phyloP scores from a whole-genome alignment of 1,284 basidiomycete genomes.

The Gastroboletus turbinatus region DNA sequence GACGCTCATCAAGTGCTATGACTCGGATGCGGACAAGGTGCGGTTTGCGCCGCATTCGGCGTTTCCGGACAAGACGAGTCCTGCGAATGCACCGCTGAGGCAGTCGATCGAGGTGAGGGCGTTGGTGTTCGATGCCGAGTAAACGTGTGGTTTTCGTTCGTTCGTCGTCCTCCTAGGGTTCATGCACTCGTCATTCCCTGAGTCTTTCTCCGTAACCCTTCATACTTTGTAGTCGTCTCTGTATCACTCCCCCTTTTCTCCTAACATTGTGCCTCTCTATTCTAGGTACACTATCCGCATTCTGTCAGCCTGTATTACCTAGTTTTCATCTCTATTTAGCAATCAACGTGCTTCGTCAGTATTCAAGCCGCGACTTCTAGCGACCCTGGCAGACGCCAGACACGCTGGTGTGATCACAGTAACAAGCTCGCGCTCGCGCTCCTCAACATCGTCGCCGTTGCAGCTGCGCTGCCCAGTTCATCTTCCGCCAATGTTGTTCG shows the following conservation, averaged over 20 bases:
- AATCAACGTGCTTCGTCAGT: no score
- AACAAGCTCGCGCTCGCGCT: background rate
- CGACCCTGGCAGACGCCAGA: no score
- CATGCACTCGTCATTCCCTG: no score
- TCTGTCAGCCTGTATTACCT: no score
- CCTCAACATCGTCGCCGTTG: background rate
- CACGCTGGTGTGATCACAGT: no score
- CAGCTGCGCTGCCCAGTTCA: background rate
- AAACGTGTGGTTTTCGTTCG: background rate
- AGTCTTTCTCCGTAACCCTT: no score
- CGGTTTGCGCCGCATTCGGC: slow-evolving; percentile 45
- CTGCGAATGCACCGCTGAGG: slow-evolving; percentile 21
- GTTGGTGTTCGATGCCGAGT: background rate
- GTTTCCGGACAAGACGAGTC: slow-evolving; percentile 40
- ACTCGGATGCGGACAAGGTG: slow-evolving; percentile 39
- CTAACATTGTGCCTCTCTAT: no score
- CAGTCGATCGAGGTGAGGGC: background rate
- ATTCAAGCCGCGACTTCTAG: no score
- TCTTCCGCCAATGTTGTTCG: background rate
- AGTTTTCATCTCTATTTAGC: no score
- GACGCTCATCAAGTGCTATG: slow-evolving; percentile 47
- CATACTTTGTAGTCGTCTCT: no score
- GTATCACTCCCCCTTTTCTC: no score
- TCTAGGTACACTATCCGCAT: no score
- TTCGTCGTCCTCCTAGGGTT: background rate